phyloP scores from a whole-genome alignment of 2,329 filamentous ascomycete species.

The Emericellopsis cladophorae region DNA sequence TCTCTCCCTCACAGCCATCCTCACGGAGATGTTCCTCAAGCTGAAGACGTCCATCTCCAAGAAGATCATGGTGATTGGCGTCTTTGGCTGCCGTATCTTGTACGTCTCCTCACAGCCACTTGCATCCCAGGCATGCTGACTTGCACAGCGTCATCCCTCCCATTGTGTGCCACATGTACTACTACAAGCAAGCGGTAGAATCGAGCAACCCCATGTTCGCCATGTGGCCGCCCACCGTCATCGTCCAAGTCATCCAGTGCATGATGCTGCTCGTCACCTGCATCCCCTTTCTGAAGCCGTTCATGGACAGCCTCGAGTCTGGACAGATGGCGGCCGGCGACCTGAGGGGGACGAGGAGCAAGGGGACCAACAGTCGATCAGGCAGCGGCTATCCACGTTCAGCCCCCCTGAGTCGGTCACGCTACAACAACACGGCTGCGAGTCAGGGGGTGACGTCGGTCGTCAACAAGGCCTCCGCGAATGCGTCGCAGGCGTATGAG shows the following conservation, averaged over 20 bases:
- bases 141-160: constrained; percentile 7
- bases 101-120: neutral
- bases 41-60: neutral
- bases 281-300: constrained; percentile 15
- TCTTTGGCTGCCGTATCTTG: constrained; percentile 1
- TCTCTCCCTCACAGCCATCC: neutral
- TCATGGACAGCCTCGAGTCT: constrained; percentile 14
- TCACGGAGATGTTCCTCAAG: neutral
- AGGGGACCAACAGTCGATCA: constrained; percentile 9
- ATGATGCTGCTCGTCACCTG: constrained; percentile 13
- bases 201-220: constrained; percentile 10
- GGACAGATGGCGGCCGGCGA: constrained; percentile 16
- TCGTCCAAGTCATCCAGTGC: constrained; percentile 13
- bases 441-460: neutral
- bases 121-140: too few relatives aligned
- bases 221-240: constrained; percentile 10
- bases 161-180: constrained; percentile 11
- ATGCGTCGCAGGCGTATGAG: constrained; percentile 8
- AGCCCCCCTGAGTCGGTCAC: constrained; percentile 4
- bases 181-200: constrained; percentile 9
- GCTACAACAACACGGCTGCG: neutral
- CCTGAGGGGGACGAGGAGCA: constrained; percentile 12
- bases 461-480: constrained; percentile 3
- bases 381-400: constrained; percentile 1
- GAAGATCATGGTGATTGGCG: neutral